Conservation (phyloP, 2,329 filamentous ascomycete genomes). For the Colletotrichum tanaceti region DNA sequence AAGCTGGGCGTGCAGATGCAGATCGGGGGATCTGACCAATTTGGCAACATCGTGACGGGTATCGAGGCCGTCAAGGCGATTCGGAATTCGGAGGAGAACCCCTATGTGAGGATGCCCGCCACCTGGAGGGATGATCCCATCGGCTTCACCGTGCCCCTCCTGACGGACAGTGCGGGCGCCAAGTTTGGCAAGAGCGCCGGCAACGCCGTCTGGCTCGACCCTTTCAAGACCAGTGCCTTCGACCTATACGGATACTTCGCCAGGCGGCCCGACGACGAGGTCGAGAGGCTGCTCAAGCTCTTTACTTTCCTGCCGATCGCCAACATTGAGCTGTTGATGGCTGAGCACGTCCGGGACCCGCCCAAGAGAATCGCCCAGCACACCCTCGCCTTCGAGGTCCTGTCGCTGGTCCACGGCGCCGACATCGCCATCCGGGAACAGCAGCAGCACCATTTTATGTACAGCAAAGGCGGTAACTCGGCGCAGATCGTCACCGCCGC, state of each 20-base stretch:
- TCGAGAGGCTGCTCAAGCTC: slow-evolving; percentile 84
- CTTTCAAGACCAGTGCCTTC: slow-evolving; percentile 81
- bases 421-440: slow-evolving; percentile 73
- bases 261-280: slow-evolving; percentile 81
- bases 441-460: slow-evolving; percentile 62
- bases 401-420: slow-evolving; percentile 81
- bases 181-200: slow-evolving; percentile 97
- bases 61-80: slow-evolving; percentile 86
- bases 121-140: slow-evolving; percentile 70
- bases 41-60: slow-evolving; percentile 92
- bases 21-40: slow-evolving; percentile 95
- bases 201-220: slow-evolving; percentile 93
- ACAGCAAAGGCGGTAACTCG: slow-evolving; percentile 49
- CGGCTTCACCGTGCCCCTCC: slow-evolving; percentile 89
- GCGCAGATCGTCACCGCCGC: slow-evolving; percentile 9
- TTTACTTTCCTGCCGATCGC: slow-evolving; percentile 87
- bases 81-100: slow-evolving; percentile 66
- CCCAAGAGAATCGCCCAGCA: slow-evolving; percentile 84
- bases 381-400: slow-evolving; percentile 82
- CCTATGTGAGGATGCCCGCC: slow-evolving; percentile 52
- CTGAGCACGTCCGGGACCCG: slow-evolving; percentile 74
- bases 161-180: slow-evolving; percentile 85
- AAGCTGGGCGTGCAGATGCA: slow-evolving; percentile 80
- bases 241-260: slow-evolving; percentile 94
- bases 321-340: slow-evolving; percentile 76